These are phyloP conservation scores for Wallacemonas sp. DNA, from an alignment of 208 protist species.

Conservation along the genomic window DNA sequence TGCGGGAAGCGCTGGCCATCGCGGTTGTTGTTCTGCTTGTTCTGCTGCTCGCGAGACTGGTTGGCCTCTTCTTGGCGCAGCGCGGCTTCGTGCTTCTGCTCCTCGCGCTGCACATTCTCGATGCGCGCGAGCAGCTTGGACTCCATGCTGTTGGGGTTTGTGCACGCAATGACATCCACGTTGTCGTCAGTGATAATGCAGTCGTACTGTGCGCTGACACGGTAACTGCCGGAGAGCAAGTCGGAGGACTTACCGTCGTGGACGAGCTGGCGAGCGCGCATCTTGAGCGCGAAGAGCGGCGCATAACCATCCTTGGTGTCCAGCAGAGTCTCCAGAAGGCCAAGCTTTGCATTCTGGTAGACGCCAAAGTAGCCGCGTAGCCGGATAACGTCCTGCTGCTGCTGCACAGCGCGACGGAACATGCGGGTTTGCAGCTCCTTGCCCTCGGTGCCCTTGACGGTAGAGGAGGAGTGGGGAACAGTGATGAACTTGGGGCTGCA, in stretches of 20 bases:
- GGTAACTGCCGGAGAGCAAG: slow-evolving; percentile 70
- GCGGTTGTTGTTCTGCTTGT: slow-evolving; percentile 35
- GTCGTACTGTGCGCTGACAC: slow-evolving; percentile 76
- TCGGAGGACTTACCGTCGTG: slow-evolving; percentile 81
- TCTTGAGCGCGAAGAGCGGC: slow-evolving; percentile 84
- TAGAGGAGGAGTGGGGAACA: slow-evolving; percentile 40
- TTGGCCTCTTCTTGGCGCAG: slow-evolving; percentile 25
- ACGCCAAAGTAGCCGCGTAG: slow-evolving; percentile 88
- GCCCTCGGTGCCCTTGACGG: slow-evolving; percentile 75
- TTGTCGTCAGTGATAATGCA: slow-evolving; percentile 80
- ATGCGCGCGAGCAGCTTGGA: slow-evolving; percentile 76
- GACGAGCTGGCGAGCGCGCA: slow-evolving; percentile 81
- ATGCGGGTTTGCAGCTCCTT: slow-evolving; percentile 88
- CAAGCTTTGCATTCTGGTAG: slow-evolving; percentile 87
- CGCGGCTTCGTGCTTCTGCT: slow-evolving; percentile 25
- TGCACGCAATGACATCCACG: slow-evolving; percentile 79
- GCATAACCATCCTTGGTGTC: slow-evolving; percentile 80
- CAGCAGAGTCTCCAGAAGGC: slow-evolving; percentile 75
- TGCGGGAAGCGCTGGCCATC: slow-evolving; percentile 7
- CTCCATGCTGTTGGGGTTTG: slow-evolving; percentile 69
- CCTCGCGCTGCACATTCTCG: slow-evolving; percentile 53
- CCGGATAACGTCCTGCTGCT: slow-evolving; percentile 87
- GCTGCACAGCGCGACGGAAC: slow-evolving; percentile 86
- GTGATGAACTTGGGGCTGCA: slow-evolving; percentile 90
- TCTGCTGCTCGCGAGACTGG: slow-evolving; percentile 21